Percentiles rank a stretch among this genome's conserved stretches.
Evolutionary conservation across 2,329 filamentous ascomycete species (phyloP).

Genomic region (Lasiodiplodia sp.): DNA sequence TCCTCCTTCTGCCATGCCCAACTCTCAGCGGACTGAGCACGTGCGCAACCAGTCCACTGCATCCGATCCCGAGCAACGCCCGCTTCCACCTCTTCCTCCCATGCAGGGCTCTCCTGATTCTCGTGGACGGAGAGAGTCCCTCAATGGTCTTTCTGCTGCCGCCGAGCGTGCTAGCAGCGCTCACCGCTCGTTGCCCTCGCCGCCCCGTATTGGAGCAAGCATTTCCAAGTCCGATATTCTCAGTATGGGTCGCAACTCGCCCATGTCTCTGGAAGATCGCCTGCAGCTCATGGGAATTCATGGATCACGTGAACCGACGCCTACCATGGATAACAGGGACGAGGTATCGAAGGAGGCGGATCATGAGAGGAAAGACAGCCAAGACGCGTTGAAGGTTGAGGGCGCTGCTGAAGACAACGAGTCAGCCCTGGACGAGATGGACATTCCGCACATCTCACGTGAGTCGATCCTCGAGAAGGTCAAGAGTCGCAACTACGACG

Average conservation of each 20-base stretch:
- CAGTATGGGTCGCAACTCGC: conserved; percentile 71
- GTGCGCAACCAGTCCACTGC: conserved; percentile 73
- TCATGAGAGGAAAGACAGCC: conserved; percentile 34
- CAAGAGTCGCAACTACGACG: conserved; percentile 67
- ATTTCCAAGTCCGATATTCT: conserved; percentile 79
- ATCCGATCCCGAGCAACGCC: conserved; percentile 82
- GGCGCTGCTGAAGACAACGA: conserved; percentile 47
- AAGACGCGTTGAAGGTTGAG: conserved; percentile 43
- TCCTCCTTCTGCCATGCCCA: conserved; percentile 6
- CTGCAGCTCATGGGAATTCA: conserved; percentile 85
- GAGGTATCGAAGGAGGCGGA: neutral
- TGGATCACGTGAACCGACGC: conserved; percentile 56
- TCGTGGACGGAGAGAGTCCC: conserved; percentile 61
- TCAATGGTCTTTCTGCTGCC: conserved; percentile 70
- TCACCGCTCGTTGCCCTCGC: conserved; percentile 74
- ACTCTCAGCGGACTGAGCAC: conserved; percentile 8
- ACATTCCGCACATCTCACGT: conserved; percentile 82
- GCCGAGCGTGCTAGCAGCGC: conserved; percentile 74
- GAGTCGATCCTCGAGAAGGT: conserved; percentile 93
- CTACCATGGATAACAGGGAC: conserved; percentile 41
- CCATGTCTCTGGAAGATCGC: conserved; percentile 83
- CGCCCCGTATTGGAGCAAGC: conserved; percentile 68
- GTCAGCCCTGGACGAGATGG: conserved; percentile 59
- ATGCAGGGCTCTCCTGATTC: conserved; percentile 63
- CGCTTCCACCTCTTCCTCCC: conserved; percentile 84